Base-by-base conservation (phyloP, 305 asterid species). In the Fraxinus sp. region DNA sequence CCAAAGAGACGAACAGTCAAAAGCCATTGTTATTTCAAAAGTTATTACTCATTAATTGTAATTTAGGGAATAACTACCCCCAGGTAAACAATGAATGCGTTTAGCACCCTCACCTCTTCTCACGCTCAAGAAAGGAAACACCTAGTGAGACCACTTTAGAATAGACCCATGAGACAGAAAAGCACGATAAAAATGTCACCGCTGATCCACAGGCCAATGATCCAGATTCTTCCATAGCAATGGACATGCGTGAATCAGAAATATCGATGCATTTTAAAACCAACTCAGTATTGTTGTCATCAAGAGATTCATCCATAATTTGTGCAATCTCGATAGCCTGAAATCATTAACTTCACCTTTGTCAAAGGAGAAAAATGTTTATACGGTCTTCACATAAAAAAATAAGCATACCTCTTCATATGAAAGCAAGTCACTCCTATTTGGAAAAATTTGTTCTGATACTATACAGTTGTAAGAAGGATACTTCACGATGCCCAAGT, bases 301-400 rank as follows among this genome's bases (percentile, higher is more conserved):
- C 95, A 85, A 96, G 91, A 77, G 90, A 91, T 85, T 96, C 97
- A 79, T 90, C 93, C 95, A 91, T 93, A 81, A 91, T 84, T 88
- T 96, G 99, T 80, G 98, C 94, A 85, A 96, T 86, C 88, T 92
- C 99, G 78, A 94, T 86, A 75, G 98, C 98, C 99, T 96, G 88
- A 62, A 81, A 84, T 74, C 79, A 83, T 83, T 81, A 77, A 16
- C 77, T 28, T 55, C 80, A 78, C 44, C 79, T 49, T 78, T 76
- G 77, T 77, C 77, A 44, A 85, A 77, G 81, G 59, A 74, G 36
- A 39, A 35, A 62, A 18, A 49, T 71, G 44, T 49, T 74, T 64
- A 41, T 52, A 75, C 2, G 13, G 13, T 28, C 7, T 59, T 78
- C 80, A 52, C 39, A 32, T 30, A 75, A 78, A 80, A 0, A 85